phyloP scores from a whole-genome alignment of 805 yeast genomes.

The Wickerhamiella kurtzmanii region DNA sequence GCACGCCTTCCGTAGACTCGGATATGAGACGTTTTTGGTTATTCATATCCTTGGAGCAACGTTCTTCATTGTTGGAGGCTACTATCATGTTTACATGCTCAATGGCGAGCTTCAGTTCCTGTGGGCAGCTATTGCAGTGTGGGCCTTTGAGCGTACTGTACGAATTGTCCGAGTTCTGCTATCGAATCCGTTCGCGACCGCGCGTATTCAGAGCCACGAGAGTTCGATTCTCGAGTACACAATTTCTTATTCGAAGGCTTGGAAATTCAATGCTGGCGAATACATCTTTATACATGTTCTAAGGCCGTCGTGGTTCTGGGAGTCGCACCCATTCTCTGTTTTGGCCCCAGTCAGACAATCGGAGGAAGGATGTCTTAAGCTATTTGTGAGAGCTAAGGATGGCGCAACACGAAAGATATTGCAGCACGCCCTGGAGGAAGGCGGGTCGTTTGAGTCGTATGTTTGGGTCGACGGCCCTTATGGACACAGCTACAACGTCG shows the following conservation, averaged over 20 bases:
- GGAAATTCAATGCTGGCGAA: slow-evolving; percentile 42
- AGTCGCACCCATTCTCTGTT: slow-evolving; percentile 56
- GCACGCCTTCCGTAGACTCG: slow-evolving; percentile 36
- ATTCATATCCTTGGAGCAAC: slow-evolving; percentile 45
- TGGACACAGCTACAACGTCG: slow-evolving; percentile 33
- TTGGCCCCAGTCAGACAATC: slow-evolving; percentile 3
- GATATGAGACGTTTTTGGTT: slow-evolving; percentile 50
- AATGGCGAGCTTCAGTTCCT: slow-evolving; percentile 37
- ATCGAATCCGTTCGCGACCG: slow-evolving; percentile 3
- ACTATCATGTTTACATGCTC: slow-evolving; percentile 38
- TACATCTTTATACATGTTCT: slow-evolving; percentile 38
- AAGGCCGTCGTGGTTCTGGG: slow-evolving; percentile 37
- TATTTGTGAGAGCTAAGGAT: slow-evolving; percentile 27
- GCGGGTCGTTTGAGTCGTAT: slow-evolving; percentile 19
- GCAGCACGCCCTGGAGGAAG: slow-evolving; percentile 23
- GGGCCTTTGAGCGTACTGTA: slow-evolving; percentile 52
- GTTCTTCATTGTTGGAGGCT: slow-evolving; percentile 39
- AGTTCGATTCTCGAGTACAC: slow-evolving; percentile 18
- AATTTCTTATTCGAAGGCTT: slow-evolving; percentile 30
- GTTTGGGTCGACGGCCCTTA: slow-evolving; percentile 52
- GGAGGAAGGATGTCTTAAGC: slow-evolving; percentile 14
- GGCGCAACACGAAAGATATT: slow-evolving; percentile 41
- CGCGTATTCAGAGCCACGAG: slow-evolving; percentile 6
- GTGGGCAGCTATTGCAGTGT: slow-evolving; percentile 36
- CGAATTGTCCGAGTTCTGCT: slow-evolving; percentile 38